Base-by-base conservation (phyloP, 1,284 basidiomycete genomes). In the Heterobasidion annosum region DNA sequence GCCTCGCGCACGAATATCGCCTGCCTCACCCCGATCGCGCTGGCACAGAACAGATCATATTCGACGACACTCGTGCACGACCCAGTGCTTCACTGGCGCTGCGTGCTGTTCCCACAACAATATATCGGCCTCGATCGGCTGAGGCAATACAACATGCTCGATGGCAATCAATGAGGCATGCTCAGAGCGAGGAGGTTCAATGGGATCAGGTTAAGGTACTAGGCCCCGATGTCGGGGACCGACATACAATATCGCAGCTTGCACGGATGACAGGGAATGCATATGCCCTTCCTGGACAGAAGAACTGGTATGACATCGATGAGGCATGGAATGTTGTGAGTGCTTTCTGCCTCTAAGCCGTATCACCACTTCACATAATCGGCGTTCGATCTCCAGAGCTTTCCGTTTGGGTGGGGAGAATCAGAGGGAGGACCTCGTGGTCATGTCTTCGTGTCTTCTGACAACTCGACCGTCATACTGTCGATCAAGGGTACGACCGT, bases 401-500 rank as follows among this genome's bases (percentile, higher is more conserved):
- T 88, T 61, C 93, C 93, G 2, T 89, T 98, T 64, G 97, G 97
- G 1, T 98, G 93, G 93, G 88, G 93, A 60, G 74, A 87, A 55
- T 66, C 72, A 10, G 78, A 83, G 9, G 81, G 93, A 63, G 95
- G 95, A 1, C 88, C 98, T 61, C 81, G 96, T 45, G 97, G 96
- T 0, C 95, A 97, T 67, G 85, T 98, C 37, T 94, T 94, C 64
- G 69, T 81, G 45, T 84, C 91, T 6, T 78, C 81, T 34, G 82
- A 87, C 63, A 93, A 97, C 64, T 75, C 82, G 6, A 97, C 91
- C 0, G 78, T 95, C 53, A 79, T 99, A 12, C 77, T 99, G 10
- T 85, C 93, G 32, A 91, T 99, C 71, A 99, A 99, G 69, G 97
- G 96, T 34, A 99, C 97, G 0, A 93, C 90, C 8, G 58, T 72